Evolutionary conservation across 164 flowering plant genomes (phyloP).

Genomic region (Amborella trichopoda): DNA sequence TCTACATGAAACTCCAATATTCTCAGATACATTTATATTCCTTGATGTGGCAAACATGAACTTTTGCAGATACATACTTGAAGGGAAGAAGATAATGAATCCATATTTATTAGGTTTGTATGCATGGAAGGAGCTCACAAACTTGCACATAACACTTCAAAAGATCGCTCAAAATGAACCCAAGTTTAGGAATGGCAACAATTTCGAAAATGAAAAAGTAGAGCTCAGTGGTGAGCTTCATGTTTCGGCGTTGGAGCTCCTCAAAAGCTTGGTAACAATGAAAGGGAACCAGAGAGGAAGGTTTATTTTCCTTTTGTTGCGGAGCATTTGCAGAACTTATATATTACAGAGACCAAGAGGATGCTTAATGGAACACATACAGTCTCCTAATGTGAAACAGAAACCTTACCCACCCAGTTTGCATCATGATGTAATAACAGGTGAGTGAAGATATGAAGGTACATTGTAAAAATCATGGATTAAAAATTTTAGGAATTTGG

Average conservation of each 20-base stretch:
- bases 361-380: slow-evolving; percentile 6
- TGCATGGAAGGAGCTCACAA: slow-evolving; percentile 39
- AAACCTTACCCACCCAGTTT: slow-evolving; percentile 26
- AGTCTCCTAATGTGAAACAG: slow-evolving; percentile 2
- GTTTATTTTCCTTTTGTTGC: slow-evolving; percentile 23
- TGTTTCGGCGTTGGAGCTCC: slow-evolving; percentile 22
- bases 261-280: slow-evolving; percentile 26
- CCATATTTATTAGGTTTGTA: slow-evolving; percentile 32
- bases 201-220: slow-evolving; percentile 4
- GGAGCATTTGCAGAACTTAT: slow-evolving; percentile 28
- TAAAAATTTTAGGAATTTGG: no score
- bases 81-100: slow-evolving; percentile 49
- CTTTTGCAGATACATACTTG: slow-evolving; percentile 49
- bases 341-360: slow-evolving; percentile 31
- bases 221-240: slow-evolving; percentile 34
- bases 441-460: slow-evolving; percentile 16
- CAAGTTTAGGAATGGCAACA: not conserved
- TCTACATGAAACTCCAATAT: no score
- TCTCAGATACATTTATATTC: no score
- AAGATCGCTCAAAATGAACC: slow-evolving; percentile 4
- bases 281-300: slow-evolving; percentile 21
- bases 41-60: no score
- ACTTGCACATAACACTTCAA: slow-evolving; percentile 29
- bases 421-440: slow-evolving; percentile 32
- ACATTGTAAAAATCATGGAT: no score